Conservation (phyloP, 2,329 filamentous ascomycete genomes). For the Colletotrichum sp. region DNA sequence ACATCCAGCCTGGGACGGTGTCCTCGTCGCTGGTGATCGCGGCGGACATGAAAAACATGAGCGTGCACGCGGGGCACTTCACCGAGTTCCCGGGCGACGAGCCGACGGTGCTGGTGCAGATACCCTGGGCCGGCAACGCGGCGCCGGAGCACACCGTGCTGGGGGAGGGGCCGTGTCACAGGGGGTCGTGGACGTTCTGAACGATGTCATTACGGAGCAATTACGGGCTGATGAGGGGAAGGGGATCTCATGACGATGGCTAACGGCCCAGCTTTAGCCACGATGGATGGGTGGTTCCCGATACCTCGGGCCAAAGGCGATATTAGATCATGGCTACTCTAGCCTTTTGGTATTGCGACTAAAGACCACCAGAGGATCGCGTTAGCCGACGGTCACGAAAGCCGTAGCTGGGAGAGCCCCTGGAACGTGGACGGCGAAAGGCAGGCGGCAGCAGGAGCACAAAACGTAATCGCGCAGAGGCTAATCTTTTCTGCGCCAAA, state of each 20-base stretch:
- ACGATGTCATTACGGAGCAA: neutral
- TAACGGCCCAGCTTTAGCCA: neutral
- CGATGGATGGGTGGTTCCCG: neutral
- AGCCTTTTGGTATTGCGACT: neutral
- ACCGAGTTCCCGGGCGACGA: slow-evolving; percentile 39
- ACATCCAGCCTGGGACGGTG: slow-evolving; percentile 34
- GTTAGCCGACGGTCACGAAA: neutral
- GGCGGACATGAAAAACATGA: slow-evolving; percentile 30
- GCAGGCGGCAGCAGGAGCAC: neutral
- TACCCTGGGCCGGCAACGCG: slow-evolving; percentile 29
- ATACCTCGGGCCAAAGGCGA: neutral
- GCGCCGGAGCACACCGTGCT: slow-evolving; percentile 31
- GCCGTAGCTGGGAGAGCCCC: neutral
- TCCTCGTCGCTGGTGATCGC: slow-evolving; percentile 35
- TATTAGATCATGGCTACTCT: neutral
- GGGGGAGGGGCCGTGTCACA: slow-evolving; percentile 32
- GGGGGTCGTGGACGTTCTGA: slow-evolving; percentile 2
- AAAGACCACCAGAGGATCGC: neutral
- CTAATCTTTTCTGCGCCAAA: neutral
- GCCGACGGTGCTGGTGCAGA: slow-evolving; percentile 35
- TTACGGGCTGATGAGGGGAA: neutral
- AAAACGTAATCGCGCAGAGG: slow-evolving; percentile 4
- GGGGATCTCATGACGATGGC: neutral
- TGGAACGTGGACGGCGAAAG: neutral
- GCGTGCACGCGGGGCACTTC: slow-evolving; percentile 32